Base-by-base conservation (phyloP, 345 rosid species). In the Schrenkiella parvula region DNA sequence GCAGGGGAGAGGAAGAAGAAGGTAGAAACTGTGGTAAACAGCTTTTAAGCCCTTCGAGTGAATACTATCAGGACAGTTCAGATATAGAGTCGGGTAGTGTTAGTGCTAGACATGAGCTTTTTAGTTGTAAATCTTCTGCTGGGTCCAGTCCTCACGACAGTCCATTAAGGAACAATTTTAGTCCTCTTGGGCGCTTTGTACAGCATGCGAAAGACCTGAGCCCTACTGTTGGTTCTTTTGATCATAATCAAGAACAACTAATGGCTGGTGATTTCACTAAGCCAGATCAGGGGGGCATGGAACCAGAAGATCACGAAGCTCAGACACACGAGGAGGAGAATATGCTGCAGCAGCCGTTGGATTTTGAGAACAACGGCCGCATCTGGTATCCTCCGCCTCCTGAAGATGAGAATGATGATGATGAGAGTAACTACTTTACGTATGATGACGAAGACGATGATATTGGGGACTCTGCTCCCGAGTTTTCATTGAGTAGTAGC, bases 301-400 rank as follows among this genome's bases (percentile, higher is more conserved):
- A 86, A 68, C 82, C 17, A 0, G 86, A 83, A 64, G 83, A 81
- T 77, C 76, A 68, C 70, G 86, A 80, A 69, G 80, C 76, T 62
- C 79, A 7, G 21, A 73, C 91, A 39, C 38, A 58, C 32, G 64
- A 41, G 54, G 72, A 77, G 46, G 76, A 70, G 71, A 82, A 77
- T 42, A 80, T 26, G 70, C 72, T 80, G 38, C 88, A 62, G 32
- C 83, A 78, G 67, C 83, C 81, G 68, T 85, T 90, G 81, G 97
- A 95, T 78, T 92, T 90, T 81, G 98, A 88, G 80, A 91, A 84
- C 68, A 86, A 83, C 70, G 92, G 89, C 66, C 82, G 74, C 68
- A 83, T 95, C 77, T 95, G 99, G 99, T 85, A 75, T 74, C 97
- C 97, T 57, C 99, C 99, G 14, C 91, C 87, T 0, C 92, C 97